phyloP scores from a whole-genome alignment of 129 eudicot species.

The Artemisia tridentata region DNA sequence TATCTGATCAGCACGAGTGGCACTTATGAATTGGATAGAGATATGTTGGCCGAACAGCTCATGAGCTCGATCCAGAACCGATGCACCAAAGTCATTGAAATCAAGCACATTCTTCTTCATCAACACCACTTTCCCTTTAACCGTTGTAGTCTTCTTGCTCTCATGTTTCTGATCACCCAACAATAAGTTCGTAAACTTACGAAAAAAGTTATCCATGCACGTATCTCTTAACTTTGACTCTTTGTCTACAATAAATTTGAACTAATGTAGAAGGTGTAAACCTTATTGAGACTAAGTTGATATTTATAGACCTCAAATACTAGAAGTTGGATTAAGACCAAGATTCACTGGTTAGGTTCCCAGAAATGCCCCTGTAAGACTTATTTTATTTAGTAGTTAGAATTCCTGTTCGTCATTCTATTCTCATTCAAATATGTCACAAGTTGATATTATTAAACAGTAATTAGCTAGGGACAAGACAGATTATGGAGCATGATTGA shows the following conservation, averaged over 20 bases:
- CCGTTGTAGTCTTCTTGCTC: conserved; percentile 18
- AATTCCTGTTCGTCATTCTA: conserved; percentile 8
- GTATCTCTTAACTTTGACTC: neutral
- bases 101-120: conserved; percentile 40
- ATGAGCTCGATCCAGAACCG: conserved; percentile 31
- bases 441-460: conserved; percentile 5
- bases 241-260: neutral
- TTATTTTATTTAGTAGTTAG: neutral
- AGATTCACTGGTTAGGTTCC: neutral
- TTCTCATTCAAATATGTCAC: neutral
- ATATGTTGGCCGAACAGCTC: conserved; percentile 41
- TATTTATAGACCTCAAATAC: conserved; percentile 12
- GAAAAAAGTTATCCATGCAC: conserved; percentile 18
- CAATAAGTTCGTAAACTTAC: neutral
- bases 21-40: conserved; percentile 39
- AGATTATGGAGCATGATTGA: neutral
- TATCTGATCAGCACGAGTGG: conserved; percentile 18
- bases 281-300: conserved; percentile 5
- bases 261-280: neutral
- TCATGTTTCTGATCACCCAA: conserved; percentile 10
- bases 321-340: conserved; percentile 1
- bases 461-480: neutral
- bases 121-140: conserved; percentile 40
- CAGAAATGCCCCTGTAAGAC: too few species aligned
- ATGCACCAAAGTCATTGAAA: conserved; percentile 24